A percentile compares a stretch with the other conserved stretches of the same genome.
phyloP scores from a whole-genome alignment of 169 alveolate genomes.

The Toxoplasma gondii region DNA sequence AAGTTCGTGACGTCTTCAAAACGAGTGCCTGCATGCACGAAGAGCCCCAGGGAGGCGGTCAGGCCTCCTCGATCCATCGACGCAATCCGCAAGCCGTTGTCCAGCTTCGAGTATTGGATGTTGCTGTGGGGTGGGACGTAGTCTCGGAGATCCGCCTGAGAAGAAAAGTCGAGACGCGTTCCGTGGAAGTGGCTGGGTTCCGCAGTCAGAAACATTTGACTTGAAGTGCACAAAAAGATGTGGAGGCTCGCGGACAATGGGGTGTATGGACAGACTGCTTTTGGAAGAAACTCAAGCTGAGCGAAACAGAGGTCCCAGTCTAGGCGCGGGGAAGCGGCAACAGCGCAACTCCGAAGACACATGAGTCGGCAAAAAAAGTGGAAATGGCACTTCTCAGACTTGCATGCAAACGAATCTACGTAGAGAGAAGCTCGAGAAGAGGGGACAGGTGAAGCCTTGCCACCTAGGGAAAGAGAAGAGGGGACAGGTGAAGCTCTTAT shows the following conservation, averaged over 20 bases:
- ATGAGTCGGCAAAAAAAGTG: too few species aligned
- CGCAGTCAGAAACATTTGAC: neutral
- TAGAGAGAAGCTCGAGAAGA: too few species aligned
- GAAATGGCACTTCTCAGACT: too few species aligned
- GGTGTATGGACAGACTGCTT: neutral
- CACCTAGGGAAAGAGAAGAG: too few species aligned
- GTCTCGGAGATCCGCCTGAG: conserved; percentile 75
- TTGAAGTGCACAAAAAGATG: neutral
- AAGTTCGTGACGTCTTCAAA: conserved; percentile 80
- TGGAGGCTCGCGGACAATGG: neutral
- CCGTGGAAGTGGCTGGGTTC: neutral
- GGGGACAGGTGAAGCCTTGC: too few species aligned
- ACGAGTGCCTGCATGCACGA: conserved; percentile 81
- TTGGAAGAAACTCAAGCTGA: too few species aligned
- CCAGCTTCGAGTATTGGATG: conserved; percentile 84
- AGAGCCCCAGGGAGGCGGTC: conserved; percentile 68
- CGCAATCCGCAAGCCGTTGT: conserved; percentile 84
- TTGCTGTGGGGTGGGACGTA: conserved; percentile 4
- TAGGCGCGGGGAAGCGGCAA: too few species aligned
- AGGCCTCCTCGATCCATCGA: conserved; percentile 76
- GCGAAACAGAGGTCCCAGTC: too few species aligned
- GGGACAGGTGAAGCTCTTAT: too few species aligned
- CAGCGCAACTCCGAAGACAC: too few species aligned
- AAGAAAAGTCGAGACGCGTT: conserved; percentile 22
- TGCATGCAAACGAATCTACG: too few species aligned